A percentile compares a stretch with the other conserved stretches of the same genome.
These are phyloP conservation scores for Dactylonectria estremocensis DNA, from an alignment of 2,329 filamentous ascomycete species.

Conservation along the genomic window DNA sequence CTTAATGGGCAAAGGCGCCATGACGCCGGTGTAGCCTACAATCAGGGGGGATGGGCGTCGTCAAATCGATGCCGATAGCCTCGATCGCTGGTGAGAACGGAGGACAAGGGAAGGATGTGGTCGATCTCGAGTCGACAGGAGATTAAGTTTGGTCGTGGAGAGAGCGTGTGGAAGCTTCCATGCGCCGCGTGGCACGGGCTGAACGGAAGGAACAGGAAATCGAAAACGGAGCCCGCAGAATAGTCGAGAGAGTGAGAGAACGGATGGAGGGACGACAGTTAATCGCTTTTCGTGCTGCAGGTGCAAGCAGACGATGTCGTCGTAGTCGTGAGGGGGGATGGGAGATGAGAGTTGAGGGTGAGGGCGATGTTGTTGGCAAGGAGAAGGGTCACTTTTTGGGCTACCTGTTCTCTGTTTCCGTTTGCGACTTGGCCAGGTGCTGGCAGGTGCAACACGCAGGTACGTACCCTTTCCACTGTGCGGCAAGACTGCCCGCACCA, in stretches of 20 bases:
- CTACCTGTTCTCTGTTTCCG: slow-evolving; percentile 56
- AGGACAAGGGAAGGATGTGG: slow-evolving; percentile 30
- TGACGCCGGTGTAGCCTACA: slow-evolving; percentile 56
- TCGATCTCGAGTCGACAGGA: slow-evolving; percentile 47
- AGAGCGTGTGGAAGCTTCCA: slow-evolving; percentile 55
- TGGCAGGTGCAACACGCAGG: slow-evolving; percentile 22
- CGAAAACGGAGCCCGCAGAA: slow-evolving; percentile 36
- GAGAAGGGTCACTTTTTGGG: slow-evolving; percentile 51
- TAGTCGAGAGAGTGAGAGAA: slow-evolving; percentile 36
- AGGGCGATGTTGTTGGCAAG: slow-evolving; percentile 46
- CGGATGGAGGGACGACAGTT: slow-evolving; percentile 39
- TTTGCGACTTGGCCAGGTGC: slow-evolving; percentile 36
- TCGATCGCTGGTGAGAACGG: slow-evolving; percentile 36
- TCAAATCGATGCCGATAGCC: slow-evolving; percentile 46
- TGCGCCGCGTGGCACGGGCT: slow-evolving; percentile 53
- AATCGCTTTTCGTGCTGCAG: slow-evolving; percentile 46
- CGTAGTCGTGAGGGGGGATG: slow-evolving; percentile 39
- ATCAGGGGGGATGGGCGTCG: slow-evolving; percentile 44
- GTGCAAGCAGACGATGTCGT: slow-evolving; percentile 47
- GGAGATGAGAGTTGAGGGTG: slow-evolving; percentile 35
- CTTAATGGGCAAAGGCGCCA: slow-evolving; percentile 88
- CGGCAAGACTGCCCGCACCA: slow-evolving; percentile 11
- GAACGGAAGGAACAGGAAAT: slow-evolving; percentile 28
- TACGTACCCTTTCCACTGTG: slow-evolving; percentile 28
- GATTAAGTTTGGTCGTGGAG: slow-evolving; percentile 45